Percentiles rank a stretch among this genome's conserved stretches.
phyloP scores from a whole-genome alignment of 805 yeast species.

The Wickerhamomyces chambardii region DNA sequence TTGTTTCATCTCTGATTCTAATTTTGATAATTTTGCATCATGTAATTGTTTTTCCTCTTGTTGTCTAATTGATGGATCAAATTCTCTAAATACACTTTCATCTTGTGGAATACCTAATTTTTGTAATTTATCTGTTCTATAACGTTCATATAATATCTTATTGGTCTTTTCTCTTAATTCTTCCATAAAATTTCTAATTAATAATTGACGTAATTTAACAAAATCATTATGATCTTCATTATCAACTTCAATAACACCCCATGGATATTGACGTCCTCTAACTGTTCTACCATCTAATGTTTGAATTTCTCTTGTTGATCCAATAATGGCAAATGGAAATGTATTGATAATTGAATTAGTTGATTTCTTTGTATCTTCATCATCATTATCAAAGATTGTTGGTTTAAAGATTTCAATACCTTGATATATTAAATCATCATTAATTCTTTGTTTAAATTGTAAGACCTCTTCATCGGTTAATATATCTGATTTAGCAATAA shows the following conservation, averaged over 20 bases:
- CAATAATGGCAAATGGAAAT: slow-evolving; percentile 92
- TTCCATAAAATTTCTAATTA: slow-evolving; percentile 86
- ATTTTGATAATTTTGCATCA: slow-evolving; percentile 86
- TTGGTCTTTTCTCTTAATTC: slow-evolving; percentile 86
- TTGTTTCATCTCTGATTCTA: slow-evolving; percentile 94
- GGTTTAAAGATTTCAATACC: slow-evolving; percentile 75
- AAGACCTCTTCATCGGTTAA: slow-evolving; percentile 78
- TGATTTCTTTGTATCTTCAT: slow-evolving; percentile 67
- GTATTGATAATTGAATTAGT: slow-evolving; percentile 58
- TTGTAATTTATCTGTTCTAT: slow-evolving; percentile 75
- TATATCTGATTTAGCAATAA: slow-evolving; percentile 92
- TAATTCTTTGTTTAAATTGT: slow-evolving; percentile 67
- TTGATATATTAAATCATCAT: slow-evolving; percentile 68
- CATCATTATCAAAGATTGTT: slow-evolving; percentile 69
- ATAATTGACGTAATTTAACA: slow-evolving; percentile 76
- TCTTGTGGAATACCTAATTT: slow-evolving; percentile 90
- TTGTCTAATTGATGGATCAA: slow-evolving; percentile 86
- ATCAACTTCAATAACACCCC: slow-evolving; percentile 96
- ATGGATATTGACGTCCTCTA: slow-evolving; percentile 91
- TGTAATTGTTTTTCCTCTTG: slow-evolving; percentile 91
- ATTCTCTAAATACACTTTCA: slow-evolving; percentile 85
- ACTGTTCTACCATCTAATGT: slow-evolving; percentile 67
- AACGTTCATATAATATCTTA: slow-evolving; percentile 72
- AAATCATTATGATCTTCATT: slow-evolving; percentile 93
- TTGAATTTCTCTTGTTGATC: slow-evolving; percentile 69